A percentile compares a stretch with the other conserved stretches of the same genome.
These are phyloP conservation scores for Panicum miliaceum DNA, from an alignment of 176 grass and related monocot species.

Conservation along the genomic window DNA sequence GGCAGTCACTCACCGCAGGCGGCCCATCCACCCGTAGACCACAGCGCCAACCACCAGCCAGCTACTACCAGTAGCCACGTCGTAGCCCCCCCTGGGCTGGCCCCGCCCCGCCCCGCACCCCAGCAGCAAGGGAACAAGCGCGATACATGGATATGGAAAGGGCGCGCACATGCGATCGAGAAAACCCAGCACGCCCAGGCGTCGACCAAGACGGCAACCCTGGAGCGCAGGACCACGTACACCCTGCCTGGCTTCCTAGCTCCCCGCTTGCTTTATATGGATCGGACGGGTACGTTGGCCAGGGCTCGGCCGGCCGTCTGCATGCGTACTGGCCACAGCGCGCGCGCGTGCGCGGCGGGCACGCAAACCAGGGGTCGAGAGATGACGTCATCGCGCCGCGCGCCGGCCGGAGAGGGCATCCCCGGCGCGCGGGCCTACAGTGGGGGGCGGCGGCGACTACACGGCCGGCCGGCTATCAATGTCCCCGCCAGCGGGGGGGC, in stretches of 20 bases:
- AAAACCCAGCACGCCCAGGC: neutral
- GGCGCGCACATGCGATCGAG: constrained; percentile 32
- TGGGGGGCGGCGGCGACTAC: no score
- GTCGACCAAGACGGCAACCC: constrained; percentile 54
- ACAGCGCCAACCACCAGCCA: constrained; percentile 24
- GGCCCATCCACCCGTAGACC: neutral
- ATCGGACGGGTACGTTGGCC: neutral
- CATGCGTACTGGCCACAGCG: neutral
- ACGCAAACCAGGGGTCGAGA: neutral
- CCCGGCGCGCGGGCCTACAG: no score
- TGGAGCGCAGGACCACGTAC: constrained; percentile 44
- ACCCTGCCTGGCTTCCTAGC: neutral
- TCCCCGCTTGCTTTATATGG: constrained; percentile 36
- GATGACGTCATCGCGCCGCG: no score
- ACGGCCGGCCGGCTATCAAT: no score
- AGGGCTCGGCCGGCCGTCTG: neutral
- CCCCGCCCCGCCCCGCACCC: neutral
- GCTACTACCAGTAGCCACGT: neutral
- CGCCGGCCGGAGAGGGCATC: no score
- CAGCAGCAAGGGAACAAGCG: constrained; percentile 34
- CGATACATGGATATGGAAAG: constrained; percentile 34
- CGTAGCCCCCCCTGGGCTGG: neutral
- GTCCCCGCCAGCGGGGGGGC: neutral
- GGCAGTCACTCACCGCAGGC: neutral
- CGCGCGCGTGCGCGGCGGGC: neutral